Evolutionary conservation across 139 green algal species (phyloP), one percentile per base, ranked within the genome.

Genomic region (Chlorella sp.): DNA sequence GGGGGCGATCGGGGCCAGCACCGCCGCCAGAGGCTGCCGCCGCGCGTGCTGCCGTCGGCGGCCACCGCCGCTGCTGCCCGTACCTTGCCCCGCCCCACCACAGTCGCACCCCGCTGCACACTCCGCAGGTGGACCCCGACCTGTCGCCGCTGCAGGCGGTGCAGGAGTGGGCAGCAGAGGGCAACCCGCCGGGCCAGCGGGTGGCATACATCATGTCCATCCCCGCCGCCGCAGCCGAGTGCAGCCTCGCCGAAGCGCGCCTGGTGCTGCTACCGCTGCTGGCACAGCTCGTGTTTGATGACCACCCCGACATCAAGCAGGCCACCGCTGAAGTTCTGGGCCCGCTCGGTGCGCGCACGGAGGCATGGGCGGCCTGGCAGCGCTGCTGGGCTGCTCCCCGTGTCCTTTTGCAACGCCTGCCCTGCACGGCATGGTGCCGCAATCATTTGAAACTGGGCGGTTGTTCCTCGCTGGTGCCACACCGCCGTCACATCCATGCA

Each of bases 121-220:
- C 4, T 63, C 18, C 38, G 60, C 81, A 86, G 81, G 38, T 86
- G 39, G 67, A 81, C 30, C 18, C 21, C n/a, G 44, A 34, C 18
- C n/a, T 86, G 38, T 51, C 67, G 17, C 55, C 78, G 72, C 76
- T 75, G 23, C 60, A 78, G 51, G 70, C 72, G 4, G 55, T 78
- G 76, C 41, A 23, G 11, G 39, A 68, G 56, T 75, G 55, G 72
- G 47, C 83, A 17, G 69, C 69, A 1, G 38, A 71, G 70, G 68
- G 55, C 69, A 86, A 78, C 68, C 81, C 51, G 36, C 81, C 56
- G 17, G 34, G 23, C 34, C 78, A 83, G 63, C 62, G 78, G 17
- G 63, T 89, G 13, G 62, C 82, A 15, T 67, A 89, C 62, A 83
- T 89, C 44, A 38, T 78, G 4, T 65, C 39, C 68, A 87, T 85